These are phyloP conservation scores for Zygoascus sp. DNA, from an alignment of 1,139 yeast genomes.

Conservation along the genomic window DNA sequence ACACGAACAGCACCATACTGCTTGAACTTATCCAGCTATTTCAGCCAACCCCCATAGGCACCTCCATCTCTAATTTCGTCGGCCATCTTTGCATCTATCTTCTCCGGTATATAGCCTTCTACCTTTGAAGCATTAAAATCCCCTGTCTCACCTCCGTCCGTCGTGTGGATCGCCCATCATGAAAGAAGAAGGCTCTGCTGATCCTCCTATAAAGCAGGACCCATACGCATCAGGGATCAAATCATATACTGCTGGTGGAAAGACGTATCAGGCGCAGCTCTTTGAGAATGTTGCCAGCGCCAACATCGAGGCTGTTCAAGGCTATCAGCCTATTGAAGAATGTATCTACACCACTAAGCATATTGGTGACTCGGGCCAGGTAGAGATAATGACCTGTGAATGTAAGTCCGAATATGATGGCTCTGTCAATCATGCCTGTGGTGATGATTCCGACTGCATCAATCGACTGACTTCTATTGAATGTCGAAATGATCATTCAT, in stretches of 20 bases:
- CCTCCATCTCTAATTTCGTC: too few species aligned
- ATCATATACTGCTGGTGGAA: neutral
- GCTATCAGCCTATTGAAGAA: constrained; percentile 52
- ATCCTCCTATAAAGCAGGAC: neutral
- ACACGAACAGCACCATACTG: too few species aligned
- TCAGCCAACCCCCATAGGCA: too few species aligned
- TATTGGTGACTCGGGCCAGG: constrained; percentile 65
- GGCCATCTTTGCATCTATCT: neutral
- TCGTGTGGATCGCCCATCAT: neutral
- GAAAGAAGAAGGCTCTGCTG: constrained; percentile 1
- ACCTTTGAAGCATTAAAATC: too few species aligned
- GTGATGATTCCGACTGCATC: constrained; percentile 82
- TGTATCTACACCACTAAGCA: constrained; percentile 58
- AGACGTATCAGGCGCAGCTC: constrained; percentile 26
- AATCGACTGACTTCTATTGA: constrained; percentile 89
- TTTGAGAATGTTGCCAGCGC: constrained; percentile 52
- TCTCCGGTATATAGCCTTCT: too few species aligned
- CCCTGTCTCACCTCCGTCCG: too few species aligned
- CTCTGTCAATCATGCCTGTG: constrained; percentile 65
- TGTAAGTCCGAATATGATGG: constrained; percentile 55
- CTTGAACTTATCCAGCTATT: too few species aligned
- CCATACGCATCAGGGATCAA: neutral
- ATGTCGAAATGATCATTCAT: constrained; percentile 67
- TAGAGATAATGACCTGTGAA: constrained; percentile 85
- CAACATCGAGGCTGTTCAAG: constrained; percentile 62